Conservation (phyloP, 1,284 basidiomycete genomes). For the Athelia psychrophila region DNA sequence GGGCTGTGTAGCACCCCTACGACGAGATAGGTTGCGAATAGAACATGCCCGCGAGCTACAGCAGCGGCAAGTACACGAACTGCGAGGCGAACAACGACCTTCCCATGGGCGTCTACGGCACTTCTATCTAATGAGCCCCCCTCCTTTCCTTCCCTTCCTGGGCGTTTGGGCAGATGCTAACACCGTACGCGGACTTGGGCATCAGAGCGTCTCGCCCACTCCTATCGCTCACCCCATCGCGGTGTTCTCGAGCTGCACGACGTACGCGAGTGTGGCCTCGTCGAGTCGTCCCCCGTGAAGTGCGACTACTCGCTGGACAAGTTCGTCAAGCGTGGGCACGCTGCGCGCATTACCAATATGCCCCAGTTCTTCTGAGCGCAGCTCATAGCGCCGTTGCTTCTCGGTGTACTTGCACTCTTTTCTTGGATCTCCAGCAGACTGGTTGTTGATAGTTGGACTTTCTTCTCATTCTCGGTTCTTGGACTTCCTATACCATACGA, state of each 20-base stretch:
- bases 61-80: slow-evolving; percentile 25
- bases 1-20: too few relatives aligned
- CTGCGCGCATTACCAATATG: neutral
- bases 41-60: slow-evolving; percentile 37
- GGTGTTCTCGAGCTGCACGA: neutral
- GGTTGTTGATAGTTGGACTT: too few relatives aligned
- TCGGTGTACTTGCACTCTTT: neutral
- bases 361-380: neutral
- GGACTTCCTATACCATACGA: too few relatives aligned
- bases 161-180: neutral
- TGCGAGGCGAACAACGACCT: slow-evolving; percentile 32
- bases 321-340: slow-evolving; percentile 1
- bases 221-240: neutral
- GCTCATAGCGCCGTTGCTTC: neutral
- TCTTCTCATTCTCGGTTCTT: too few relatives aligned
- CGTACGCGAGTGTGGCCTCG: neutral
- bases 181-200: neutral
- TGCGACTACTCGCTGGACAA: neutral
- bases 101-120: slow-evolving; percentile 2
- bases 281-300: neutral
- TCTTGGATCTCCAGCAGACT: too few relatives aligned
- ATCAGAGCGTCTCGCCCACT: neutral
- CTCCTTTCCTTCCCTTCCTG: neutral
- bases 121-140: neutral
- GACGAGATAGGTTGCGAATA: slow-evolving; percentile 34